phyloP scores from a whole-genome alignment of 768 basidiomycete genomes.

The Leccinellum albellum region DNA sequence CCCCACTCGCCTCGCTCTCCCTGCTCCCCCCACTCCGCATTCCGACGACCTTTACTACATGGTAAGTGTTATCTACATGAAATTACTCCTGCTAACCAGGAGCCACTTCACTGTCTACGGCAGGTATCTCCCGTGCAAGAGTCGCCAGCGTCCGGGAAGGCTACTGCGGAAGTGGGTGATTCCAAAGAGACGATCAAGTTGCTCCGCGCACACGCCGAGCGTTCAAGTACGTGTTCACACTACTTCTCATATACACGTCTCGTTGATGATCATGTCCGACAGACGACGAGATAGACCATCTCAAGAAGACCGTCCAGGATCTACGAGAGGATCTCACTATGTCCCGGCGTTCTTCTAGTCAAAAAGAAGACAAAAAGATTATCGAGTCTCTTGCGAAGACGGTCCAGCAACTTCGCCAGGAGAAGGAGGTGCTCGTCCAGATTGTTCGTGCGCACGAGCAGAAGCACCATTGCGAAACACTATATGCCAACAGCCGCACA shows the following conservation, averaged over 20 bases:
- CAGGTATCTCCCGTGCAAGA: neutral
- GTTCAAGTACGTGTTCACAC: neutral
- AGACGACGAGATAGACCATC: neutral
- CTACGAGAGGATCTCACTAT: neutral
- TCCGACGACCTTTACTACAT: neutral
- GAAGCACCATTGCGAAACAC: neutral
- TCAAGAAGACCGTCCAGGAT: neutral
- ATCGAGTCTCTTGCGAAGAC: neutral
- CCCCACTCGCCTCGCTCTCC: neutral
- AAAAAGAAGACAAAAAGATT: neutral
- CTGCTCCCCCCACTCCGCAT: neutral
- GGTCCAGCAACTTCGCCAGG: neutral
- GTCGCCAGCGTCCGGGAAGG: neutral
- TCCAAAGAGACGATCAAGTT: neutral
- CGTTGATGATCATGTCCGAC: neutral
- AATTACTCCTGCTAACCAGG: neutral
- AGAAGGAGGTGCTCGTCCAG: neutral
- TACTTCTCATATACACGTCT: neutral
- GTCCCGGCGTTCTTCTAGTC: neutral
- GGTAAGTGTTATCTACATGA: neutral
- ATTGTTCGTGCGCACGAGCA: neutral
- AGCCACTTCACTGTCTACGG: neutral
- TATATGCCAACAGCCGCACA: neutral
- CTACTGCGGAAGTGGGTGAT: neutral
- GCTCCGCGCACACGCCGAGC: neutral